Base-by-base conservation (phyloP, 2,329 filamentous ascomycete genomes). In the Xylariaceae sp. region DNA sequence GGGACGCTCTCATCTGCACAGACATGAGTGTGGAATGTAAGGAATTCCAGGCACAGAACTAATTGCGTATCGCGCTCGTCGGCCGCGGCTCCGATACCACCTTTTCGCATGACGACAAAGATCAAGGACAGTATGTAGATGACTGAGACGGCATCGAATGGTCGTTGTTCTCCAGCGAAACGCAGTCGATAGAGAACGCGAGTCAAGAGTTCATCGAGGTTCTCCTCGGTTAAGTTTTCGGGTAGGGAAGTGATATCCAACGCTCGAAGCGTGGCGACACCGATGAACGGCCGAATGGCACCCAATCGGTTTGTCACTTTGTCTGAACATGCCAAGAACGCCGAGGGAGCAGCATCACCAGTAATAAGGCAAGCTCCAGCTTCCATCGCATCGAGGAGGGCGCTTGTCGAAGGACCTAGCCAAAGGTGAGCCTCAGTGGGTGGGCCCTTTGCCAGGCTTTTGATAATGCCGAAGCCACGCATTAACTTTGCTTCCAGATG, bases 11-110 rank as follows among this genome's bases (percentile, higher is more conserved):
- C 72, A 54, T 95, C 86, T 22, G 79, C 74, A 60, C 84, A 95
- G 19, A 83, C 78, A 56, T 85, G 81, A 1, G 90, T 90, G 61
- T 98, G 93, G 65, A 91, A 94, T 1, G 88, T 81, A 9, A 98
- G 65, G 50, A 96, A 83, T 60, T 98, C 93, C 19, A 95, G 72
- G 9, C 89, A 89, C 44, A 98, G 73, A 13, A 97, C 81, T 19
- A 97, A 72, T 62, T 98, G 93, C 48, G 93, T 85, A 61, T 96
- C 91, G 22, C 82, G 81, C 50, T 93, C 89, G 57, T 97, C 93
- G 1, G 76, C 63, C 18, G 76, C 76, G 26, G 76, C 69, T 22
- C 84, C 85, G 52, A 95, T 81, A 2, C 90, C 90, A 31, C 89
- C 89, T 47, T 83, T 82, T 44, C 81, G 78, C 16, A 98, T 73